A percentile compares a stretch with the other conserved stretches of the same genome.
Conservation (phyloP, 2,329 filamentous ascomycete genomes). For the Exophiala alcalophila region DNA sequence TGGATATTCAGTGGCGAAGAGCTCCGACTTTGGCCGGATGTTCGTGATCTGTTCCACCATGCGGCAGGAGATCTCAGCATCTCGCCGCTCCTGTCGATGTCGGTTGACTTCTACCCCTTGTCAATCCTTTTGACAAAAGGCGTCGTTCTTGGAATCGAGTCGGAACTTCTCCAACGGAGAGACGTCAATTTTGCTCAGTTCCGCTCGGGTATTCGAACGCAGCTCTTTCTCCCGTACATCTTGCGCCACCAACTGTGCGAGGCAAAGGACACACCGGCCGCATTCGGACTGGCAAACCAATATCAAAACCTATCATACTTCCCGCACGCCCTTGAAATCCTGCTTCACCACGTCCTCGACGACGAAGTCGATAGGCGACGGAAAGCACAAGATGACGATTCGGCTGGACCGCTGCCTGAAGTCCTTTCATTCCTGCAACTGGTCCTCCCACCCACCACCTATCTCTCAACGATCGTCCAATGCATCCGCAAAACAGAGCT, state of each 20-base stretch:
- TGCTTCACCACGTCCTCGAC: slow-evolving; percentile 89
- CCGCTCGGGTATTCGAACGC: slow-evolving; percentile 82
- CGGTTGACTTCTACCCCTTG: slow-evolving; percentile 92
- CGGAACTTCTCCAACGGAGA: slow-evolving; percentile 86
- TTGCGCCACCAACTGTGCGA: slow-evolving; percentile 74
- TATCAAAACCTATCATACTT: slow-evolving; percentile 90
- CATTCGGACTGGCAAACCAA: slow-evolving; percentile 75
- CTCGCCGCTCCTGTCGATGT: slow-evolving; percentile 63
- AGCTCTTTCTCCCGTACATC: slow-evolving; percentile 86
- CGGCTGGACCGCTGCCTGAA: slow-evolving; percentile 40
- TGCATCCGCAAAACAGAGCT: slow-evolving; percentile 97
- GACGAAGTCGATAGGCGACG: slow-evolving; percentile 72
- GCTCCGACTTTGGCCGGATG: slow-evolving; percentile 83
- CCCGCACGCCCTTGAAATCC: slow-evolving; percentile 83
- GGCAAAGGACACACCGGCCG: slow-evolving; percentile 69
- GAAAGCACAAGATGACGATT: slow-evolving; percentile 32
- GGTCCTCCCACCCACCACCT: slow-evolving; percentile 66
- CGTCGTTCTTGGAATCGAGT: slow-evolving; percentile 84
- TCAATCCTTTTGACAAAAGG: slow-evolving; percentile 86
- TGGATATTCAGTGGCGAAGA: slow-evolving; percentile 92
- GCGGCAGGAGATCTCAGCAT: slow-evolving; percentile 46
- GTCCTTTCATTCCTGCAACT: slow-evolving; percentile 65
- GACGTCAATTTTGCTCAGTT: slow-evolving; percentile 90
- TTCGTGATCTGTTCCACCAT: slow-evolving; percentile 75
- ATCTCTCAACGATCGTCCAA: slow-evolving; percentile 92